phyloP scores from a whole-genome alignment of 306 rosid species.

The cucumber (Cucumis sativus) region DNA sequence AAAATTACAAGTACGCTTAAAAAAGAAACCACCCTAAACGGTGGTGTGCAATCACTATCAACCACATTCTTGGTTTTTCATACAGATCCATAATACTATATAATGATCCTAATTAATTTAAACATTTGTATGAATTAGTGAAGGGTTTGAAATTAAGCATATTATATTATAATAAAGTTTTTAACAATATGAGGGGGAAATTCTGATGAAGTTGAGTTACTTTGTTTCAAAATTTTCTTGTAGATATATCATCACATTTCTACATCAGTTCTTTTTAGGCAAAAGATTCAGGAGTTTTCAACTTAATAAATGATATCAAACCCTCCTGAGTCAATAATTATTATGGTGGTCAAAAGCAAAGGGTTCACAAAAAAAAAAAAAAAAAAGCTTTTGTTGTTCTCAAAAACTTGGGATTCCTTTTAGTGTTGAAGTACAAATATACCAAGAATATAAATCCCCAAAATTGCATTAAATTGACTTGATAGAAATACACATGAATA shows the following conservation, averaged over 20 bases:
- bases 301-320: conserved; percentile 1
- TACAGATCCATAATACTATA: no score
- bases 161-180: background rate
- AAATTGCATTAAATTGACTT: background rate
- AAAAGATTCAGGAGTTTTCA: background rate
- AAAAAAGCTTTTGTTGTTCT: background rate
- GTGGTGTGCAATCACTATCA: no score
- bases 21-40: no score
- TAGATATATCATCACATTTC: background rate
- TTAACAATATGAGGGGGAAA: background rate
- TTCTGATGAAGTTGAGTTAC: background rate
- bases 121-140: background rate
- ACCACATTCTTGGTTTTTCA: no score
- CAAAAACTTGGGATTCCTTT: conserved; percentile 9
- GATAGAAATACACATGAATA: no score
- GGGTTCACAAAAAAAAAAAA: background rate
- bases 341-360: conserved; percentile 11
- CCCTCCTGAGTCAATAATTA: background rate
- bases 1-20: no score
- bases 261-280: background rate
- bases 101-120: background rate
- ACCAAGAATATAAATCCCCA: background rate
- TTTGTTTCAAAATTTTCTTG: background rate
- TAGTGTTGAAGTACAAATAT: background rate
- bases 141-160: background rate